Conservation (phyloP, 805 yeast species). For the Suhomyces tanzawaensis region DNA sequence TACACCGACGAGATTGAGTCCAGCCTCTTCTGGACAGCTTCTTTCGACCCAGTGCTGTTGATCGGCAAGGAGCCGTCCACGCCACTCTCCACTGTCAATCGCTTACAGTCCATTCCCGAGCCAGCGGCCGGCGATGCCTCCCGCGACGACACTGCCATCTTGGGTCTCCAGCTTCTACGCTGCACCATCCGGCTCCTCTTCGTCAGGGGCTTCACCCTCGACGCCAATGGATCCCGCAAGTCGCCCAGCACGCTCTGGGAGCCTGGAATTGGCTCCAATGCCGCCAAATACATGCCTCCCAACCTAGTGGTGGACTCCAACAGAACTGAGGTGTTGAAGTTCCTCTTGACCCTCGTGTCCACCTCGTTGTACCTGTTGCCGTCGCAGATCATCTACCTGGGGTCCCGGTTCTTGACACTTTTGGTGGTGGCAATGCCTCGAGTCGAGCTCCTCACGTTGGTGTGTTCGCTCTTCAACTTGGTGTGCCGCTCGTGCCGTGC, state of each 20-base stretch:
- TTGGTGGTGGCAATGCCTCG: conserved; percentile 51
- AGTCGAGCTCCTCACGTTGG: conserved; percentile 46
- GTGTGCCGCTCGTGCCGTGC: conserved; percentile 50
- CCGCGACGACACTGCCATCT: conserved; percentile 3
- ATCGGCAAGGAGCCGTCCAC: background rate
- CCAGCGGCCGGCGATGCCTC: background rate
- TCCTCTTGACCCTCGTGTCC: conserved; percentile 61
- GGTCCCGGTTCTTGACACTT: conserved; percentile 60
- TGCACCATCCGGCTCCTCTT: conserved; percentile 49
- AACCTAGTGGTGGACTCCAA: conserved; percentile 50
- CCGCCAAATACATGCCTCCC: conserved; percentile 23
- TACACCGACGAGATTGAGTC: conserved; percentile 23
- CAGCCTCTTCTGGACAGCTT: conserved; percentile 31
- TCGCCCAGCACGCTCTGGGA: conserved; percentile 9
- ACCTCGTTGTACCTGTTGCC: conserved; percentile 54
- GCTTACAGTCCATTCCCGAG: background rate
- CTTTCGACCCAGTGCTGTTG: conserved; percentile 40
- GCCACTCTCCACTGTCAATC: background rate
- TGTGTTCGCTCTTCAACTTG: conserved; percentile 70
- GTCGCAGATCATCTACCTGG: conserved; percentile 42
- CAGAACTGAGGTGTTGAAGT: conserved; percentile 63
- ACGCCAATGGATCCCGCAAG: background rate
- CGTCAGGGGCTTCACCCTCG: conserved; percentile 54
- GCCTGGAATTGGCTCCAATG: conserved; percentile 19
- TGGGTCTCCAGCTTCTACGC: conserved; percentile 11